phyloP scores from a whole-genome alignment of 768 basidiomycete genomes.

The Boletus vermiculosoides region DNA sequence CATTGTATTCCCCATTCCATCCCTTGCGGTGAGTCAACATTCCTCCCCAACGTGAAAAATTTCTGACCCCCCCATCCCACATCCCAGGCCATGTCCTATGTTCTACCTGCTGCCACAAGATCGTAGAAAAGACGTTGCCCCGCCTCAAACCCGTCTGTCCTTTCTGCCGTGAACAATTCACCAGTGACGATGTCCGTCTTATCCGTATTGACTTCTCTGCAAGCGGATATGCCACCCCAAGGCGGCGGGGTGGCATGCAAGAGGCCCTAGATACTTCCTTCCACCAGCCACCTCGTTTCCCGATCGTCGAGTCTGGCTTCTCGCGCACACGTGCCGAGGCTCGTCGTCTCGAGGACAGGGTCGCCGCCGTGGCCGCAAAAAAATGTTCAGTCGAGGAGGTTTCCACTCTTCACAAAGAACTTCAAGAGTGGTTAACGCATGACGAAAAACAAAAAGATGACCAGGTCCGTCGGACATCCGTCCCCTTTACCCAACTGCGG shows the following conservation, averaged over 20 bases:
- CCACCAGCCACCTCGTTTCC: slow-evolving; percentile 46
- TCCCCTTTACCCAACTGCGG: slow-evolving; percentile 23
- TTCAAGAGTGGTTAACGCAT: slow-evolving; percentile 69
- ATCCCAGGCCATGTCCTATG: slow-evolving; percentile 75
- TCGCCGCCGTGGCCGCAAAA: slow-evolving; percentile 75
- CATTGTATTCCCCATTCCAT: slow-evolving; percentile 76
- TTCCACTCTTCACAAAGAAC: slow-evolving; percentile 70
- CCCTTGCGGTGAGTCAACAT: slow-evolving; percentile 60
- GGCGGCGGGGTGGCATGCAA: slow-evolving; percentile 51
- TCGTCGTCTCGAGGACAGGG: slow-evolving; percentile 72
- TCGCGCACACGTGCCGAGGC: slow-evolving; percentile 52
- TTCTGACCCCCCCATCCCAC: slow-evolving; percentile 15
- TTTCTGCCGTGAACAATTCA: slow-evolving; percentile 79
- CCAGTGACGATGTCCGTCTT: slow-evolving; percentile 62
- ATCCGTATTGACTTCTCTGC: slow-evolving; percentile 77
- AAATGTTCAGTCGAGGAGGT: slow-evolving; percentile 89
- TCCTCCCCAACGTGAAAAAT: slow-evolving; percentile 28
- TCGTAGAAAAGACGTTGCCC: slow-evolving; percentile 75
- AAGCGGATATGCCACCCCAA: slow-evolving; percentile 68
- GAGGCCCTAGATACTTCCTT: slow-evolving; percentile 42
- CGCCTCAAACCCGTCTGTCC: slow-evolving; percentile 75
- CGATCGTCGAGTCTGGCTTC: slow-evolving; percentile 42
- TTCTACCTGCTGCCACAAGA: slow-evolving; percentile 71
- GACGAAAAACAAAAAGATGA: slow-evolving; percentile 57
- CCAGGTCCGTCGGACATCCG: slow-evolving; percentile 45